Conservation (phyloP, 805 yeast genomes). For the Wickerhamomyces queroliae region DNA sequence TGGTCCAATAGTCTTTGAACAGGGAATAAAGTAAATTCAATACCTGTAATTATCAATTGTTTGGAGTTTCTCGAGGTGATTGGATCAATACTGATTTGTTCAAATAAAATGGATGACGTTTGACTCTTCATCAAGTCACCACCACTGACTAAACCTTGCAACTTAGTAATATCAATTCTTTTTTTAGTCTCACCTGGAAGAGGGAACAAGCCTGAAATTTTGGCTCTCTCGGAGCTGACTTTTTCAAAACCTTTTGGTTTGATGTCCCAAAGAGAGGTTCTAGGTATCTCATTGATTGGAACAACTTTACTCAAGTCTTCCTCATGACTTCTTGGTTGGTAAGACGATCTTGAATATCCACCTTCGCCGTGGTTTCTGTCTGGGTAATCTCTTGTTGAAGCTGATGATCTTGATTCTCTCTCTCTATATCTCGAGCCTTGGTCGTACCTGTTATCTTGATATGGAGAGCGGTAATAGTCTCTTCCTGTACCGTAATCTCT, state of each 20-base stretch:
- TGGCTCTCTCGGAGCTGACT: slow-evolving; percentile 71
- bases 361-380: slow-evolving; percentile 11
- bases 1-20: slow-evolving; percentile 35
- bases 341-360: slow-evolving; percentile 7
- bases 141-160: slow-evolving; percentile 24
- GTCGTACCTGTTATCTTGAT: slow-evolving; percentile 16
- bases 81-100: slow-evolving; percentile 24
- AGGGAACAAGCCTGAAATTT: slow-evolving; percentile 73
- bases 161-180: slow-evolving; percentile 24
- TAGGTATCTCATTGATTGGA: slow-evolving; percentile 45
- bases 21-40: slow-evolving; percentile 24
- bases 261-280: slow-evolving; percentile 62
- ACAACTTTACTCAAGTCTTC: slow-evolving; percentile 32
- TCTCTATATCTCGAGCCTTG: slow-evolving; percentile 14
- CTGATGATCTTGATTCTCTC: slow-evolving; percentile 5
- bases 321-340: slow-evolving; percentile 15
- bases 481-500: slow-evolving; percentile 4
- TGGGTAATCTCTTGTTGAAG: not conserved
- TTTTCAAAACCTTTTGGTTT: slow-evolving; percentile 69
- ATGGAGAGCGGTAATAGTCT: slow-evolving; percentile 6
- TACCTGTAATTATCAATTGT: slow-evolving; percentile 23
- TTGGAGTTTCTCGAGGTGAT: slow-evolving; percentile 21
- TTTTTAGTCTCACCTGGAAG: slow-evolving; percentile 54
- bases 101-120: slow-evolving; percentile 28
- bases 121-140: slow-evolving; percentile 25